Evolutionary conservation across 2,329 filamentous ascomycete species (phyloP).

Genomic region (Akanthomyces lecanii): DNA sequence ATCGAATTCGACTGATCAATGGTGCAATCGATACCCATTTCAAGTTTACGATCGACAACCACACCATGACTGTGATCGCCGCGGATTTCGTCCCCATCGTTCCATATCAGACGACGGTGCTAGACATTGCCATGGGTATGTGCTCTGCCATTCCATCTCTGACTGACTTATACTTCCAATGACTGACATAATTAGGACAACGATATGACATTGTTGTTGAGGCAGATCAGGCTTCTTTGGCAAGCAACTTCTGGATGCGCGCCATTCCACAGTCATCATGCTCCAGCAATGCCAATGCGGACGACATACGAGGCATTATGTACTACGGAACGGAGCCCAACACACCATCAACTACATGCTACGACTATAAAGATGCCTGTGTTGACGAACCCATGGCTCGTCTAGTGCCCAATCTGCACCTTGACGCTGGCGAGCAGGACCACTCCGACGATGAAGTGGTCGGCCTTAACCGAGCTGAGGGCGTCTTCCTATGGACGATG

Average conservation of each 20-base stretch:
- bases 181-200: not conserved
- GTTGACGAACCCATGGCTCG: not conserved
- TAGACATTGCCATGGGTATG: constrained; percentile 47
- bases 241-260: constrained; percentile 45
- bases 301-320: constrained; percentile 34
- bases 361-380: not conserved
- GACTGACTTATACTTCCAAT: not conserved
- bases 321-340: not conserved
- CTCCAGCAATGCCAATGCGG: constrained; percentile 33
- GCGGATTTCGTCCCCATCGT: constrained; percentile 54
- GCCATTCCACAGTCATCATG: constrained; percentile 41
- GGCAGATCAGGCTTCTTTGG: not conserved
- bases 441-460: not conserved
- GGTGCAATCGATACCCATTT: constrained; percentile 40
- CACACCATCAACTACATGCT: not conserved
- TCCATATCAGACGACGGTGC: constrained; percentile 46
- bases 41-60: constrained; percentile 52
- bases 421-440: not conserved
- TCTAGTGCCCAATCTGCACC: not conserved
- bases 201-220: not conserved
- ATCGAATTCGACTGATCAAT: constrained; percentile 47
- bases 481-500: not conserved
- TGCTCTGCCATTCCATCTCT: not conserved
- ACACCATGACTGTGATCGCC: constrained; percentile 54
- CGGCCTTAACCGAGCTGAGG: not conserved